Base-by-base conservation (phyloP, 495 filamentous ascomycete genomes). In the Trichoderma asperelloides region DNA sequence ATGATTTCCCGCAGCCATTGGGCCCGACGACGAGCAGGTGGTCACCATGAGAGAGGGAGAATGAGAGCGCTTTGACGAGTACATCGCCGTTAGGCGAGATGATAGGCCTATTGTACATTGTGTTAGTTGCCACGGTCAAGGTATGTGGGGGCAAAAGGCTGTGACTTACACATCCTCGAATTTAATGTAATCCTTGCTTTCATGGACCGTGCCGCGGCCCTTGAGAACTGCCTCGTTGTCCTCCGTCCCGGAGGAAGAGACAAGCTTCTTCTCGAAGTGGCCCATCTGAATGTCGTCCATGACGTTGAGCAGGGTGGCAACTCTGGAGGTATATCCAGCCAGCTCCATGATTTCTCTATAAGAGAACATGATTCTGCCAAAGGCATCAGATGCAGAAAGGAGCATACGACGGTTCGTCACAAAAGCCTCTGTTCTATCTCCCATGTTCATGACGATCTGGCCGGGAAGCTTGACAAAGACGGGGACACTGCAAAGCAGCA, bases 321-420 rank as follows among this genome's bases (percentile, higher is more conserved):
- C 95, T 28, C 95, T 88, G 15, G 91, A 91, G 11, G 95, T 97
- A 80, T 97, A 96, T 27, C 95, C 95, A 1, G 95, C 96, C 64
- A 98, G 82, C 74, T 98, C 95, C 64, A 94, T 96, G 71, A 98
- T 84, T 71, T 92, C 96, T 74, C 96, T 96, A 81, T 98, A 98
- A 25, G 90, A 94, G 80, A 97, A 97, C 95, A 97, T 97, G 63
- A 98, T 78, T 33, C 96, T 89, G 15, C 96, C 96, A 71, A 98
- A 96, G 37, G 95, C 95, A 73, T 98, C 95, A 0, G 93, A 97
- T 28, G 92, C 93, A 33, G 89, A 91, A 2, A 98, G 81, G 3
- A 98, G 84, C 83, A 98, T 89, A 49, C 95, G 83, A 64, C 95
- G 84, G 72, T 98, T 98, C 2, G 93, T 98, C 25, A 98, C 92